These are phyloP conservation scores for Fomes fomentarius DNA, from an alignment of 1,284 basidiomycete species.

Conservation along the genomic window DNA sequence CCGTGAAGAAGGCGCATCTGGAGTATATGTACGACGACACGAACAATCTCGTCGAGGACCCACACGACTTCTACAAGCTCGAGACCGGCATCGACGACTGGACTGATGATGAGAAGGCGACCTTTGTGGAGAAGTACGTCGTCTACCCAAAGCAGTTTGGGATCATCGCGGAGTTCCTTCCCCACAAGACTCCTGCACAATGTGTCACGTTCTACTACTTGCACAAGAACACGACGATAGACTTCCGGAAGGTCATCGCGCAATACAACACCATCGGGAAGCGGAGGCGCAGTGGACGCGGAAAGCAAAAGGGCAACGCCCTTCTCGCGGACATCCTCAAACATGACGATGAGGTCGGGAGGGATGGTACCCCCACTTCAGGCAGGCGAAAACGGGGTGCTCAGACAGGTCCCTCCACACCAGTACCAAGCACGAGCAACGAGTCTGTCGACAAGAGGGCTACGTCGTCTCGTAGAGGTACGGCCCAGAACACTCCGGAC, in stretches of 20 bases:
- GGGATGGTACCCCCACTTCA: conserved; percentile 24
- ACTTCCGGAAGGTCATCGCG: conserved; percentile 79
- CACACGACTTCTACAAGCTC: conserved; percentile 78
- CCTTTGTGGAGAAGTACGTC: conserved; percentile 84
- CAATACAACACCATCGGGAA: conserved; percentile 63
- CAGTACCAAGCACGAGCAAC: conserved; percentile 1
- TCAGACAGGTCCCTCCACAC: neutral
- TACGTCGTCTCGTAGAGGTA: conserved; percentile 44
- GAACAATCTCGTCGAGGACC: conserved; percentile 81
- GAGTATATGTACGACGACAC: conserved; percentile 82
- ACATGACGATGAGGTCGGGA: conserved; percentile 71
- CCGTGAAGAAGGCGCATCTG: conserved; percentile 63
- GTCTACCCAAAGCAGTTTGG: conserved; percentile 94
- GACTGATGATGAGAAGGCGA: conserved; percentile 85
- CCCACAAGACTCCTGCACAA: conserved; percentile 87
- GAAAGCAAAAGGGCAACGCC: conserved; percentile 78
- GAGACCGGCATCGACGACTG: conserved; percentile 77
- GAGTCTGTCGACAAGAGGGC: conserved; percentile 29
- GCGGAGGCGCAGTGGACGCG: conserved; percentile 59
- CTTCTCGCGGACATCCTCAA: conserved; percentile 77
- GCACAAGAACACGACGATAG: conserved; percentile 87
- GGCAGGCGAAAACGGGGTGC: conserved; percentile 24
- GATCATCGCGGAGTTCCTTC: conserved; percentile 78
- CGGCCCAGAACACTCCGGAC: conserved; percentile 46
- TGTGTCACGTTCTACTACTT: conserved; percentile 96